Evolutionary conservation across 768 basidiomycete genomes (phyloP).

Genomic region (Lactifluus rugatus): DNA sequence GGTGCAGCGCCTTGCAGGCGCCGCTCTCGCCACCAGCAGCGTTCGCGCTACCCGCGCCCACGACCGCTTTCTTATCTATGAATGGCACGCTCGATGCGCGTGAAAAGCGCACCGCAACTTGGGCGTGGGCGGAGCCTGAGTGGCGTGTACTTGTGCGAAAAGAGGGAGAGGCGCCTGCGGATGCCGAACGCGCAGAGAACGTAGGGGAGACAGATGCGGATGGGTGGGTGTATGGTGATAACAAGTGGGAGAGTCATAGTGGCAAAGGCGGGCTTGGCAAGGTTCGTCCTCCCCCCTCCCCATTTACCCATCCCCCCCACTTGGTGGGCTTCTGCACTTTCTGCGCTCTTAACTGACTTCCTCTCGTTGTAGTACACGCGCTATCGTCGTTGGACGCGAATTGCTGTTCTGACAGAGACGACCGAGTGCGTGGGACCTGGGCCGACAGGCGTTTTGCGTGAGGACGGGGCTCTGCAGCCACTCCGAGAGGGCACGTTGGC

Average conservation of each 20-base stretch:
- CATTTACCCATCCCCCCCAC: neutral
- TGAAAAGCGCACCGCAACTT: slow-evolving; percentile 65
- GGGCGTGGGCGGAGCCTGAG: slow-evolving; percentile 88
- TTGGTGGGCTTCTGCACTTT: neutral
- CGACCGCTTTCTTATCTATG: slow-evolving; percentile 44
- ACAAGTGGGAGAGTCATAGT: slow-evolving; percentile 83
- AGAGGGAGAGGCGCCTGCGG: slow-evolving; percentile 37
- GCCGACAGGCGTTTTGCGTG: slow-evolving; percentile 23
- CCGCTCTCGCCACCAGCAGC: slow-evolving; percentile 62
- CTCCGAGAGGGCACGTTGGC: neutral
- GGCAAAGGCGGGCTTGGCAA: slow-evolving; percentile 81
- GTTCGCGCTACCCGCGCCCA: slow-evolving; percentile 56
- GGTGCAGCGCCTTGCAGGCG: slow-evolving; percentile 52
- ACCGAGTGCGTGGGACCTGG: slow-evolving; percentile 43
- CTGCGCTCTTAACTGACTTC: neutral
- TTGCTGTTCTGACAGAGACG: slow-evolving; percentile 67
- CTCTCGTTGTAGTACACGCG: slow-evolving; percentile 59
- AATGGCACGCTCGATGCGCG: slow-evolving; percentile 29
- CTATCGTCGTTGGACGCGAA: slow-evolving; percentile 75
- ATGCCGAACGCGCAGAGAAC: slow-evolving; percentile 28
- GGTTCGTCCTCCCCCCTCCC: slow-evolving; percentile 29
- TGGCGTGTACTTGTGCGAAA: slow-evolving; percentile 66
- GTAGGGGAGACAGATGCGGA: slow-evolving; percentile 66
- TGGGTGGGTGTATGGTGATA: slow-evolving; percentile 92
- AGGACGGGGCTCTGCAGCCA: slow-evolving; percentile 10